Evolutionary conservation across 2,329 filamentous ascomycete species (phyloP).

Genomic region (Alternaria viburni): DNA sequence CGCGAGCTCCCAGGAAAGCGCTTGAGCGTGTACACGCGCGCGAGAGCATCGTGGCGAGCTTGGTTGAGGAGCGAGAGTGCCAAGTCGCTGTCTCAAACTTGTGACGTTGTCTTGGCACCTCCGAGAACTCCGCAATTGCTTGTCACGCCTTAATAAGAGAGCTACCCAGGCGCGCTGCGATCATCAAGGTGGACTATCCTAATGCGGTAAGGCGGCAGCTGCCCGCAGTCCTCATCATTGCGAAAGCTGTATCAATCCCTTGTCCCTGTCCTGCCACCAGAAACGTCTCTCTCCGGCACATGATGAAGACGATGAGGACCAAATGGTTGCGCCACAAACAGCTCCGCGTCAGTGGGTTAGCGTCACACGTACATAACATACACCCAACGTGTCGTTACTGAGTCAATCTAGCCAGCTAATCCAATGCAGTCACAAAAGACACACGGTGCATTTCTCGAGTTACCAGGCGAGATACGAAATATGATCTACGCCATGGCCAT

Average conservation of each 20-base stretch:
- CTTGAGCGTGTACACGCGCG: slow-evolving; percentile 33
- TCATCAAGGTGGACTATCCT: background rate
- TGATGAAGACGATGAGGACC: background rate
- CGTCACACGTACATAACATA: background rate
- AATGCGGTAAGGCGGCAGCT: slow-evolving; percentile 2
- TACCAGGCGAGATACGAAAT: slow-evolving; percentile 34
- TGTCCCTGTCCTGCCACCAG: background rate
- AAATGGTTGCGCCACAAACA: background rate
- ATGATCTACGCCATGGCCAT: slow-evolving; percentile 23
- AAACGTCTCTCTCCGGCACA: background rate
- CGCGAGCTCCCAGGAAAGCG: slow-evolving; percentile 29
- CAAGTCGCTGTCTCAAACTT: slow-evolving; percentile 15
- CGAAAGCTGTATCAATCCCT: background rate
- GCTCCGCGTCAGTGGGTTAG: background rate
- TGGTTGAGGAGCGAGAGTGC: background rate
- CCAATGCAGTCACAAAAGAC: background rate
- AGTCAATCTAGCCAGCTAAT: background rate
- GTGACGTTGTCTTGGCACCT: slow-evolving; percentile 26
- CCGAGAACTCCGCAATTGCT: slow-evolving; percentile 29
- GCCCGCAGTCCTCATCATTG: background rate
- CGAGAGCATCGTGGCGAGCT: slow-evolving; percentile 20
- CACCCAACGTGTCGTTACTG: background rate
- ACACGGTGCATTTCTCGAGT: slow-evolving; percentile 13
- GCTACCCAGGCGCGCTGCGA: background rate
- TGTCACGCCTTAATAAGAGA: background rate